Base-by-base conservation (phyloP, 345 rosid genomes). In the Gossypium longicalyx region DNA sequence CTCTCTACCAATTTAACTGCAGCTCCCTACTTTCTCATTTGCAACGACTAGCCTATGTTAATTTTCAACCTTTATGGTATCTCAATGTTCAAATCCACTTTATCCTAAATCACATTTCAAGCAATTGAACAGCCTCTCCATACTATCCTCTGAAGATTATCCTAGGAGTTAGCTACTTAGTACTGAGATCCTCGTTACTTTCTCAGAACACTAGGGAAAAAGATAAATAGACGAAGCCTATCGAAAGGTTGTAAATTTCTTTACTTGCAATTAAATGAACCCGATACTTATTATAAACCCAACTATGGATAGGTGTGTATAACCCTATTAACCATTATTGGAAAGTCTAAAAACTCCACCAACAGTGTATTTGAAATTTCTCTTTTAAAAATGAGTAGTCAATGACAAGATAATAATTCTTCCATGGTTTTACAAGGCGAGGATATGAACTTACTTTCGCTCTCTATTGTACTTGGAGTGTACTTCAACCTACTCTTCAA, bases 1-100 rank as follows among this genome's bases (percentile, higher is more conserved):
- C 41, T 60, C n/a, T 60, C 19, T 45, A 91, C 23, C 3, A 58
- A 23, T 58, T 58, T 58, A 23, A 34, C 34, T 58, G 62, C 62
- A 22, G 62, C 27, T 58, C 29, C 62, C 34, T 58, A 11, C 62
- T 58, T 23, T 17, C 34, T 58, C 34, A 8, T 58, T 23, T 58
- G 62, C 34, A 58, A 58, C 16, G 5, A 12, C 12, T 23, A 23
- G 15, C 15, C 7, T 58, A 54, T 19, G 59, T n/a, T 54, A 7
- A 54, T n/a, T 54, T 54, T 54, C 25, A 8, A 9, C 59, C 59
- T 54, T 19, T 2, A 7, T 19, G 11, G 59, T 54, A 54, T 54
- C 22, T n/a, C 20, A 53, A 52, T 16, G 6, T 52, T 52, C 9
- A 1, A 16, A 1, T 1, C 57, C 20, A 52, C 20, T 52, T 52